These are phyloP conservation scores for Leonotis leonurus DNA, from an alignment of 257 asterid species.

Conservation along the genomic window DNA sequence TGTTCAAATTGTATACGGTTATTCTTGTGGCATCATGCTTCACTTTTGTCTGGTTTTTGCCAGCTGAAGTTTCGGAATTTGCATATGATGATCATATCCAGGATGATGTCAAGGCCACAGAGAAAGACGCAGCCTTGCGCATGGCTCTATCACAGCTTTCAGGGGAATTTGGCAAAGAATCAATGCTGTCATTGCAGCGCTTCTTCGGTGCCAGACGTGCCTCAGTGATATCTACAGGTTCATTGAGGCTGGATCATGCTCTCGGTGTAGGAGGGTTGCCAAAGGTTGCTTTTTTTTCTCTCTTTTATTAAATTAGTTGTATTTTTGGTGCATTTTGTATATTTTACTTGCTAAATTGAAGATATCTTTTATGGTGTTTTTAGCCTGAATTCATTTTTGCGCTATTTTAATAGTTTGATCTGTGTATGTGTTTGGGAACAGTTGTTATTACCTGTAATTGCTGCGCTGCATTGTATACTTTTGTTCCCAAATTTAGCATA, in stretches of 20 bases:
- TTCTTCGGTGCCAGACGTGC: conserved; percentile 81
- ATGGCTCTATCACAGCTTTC: conserved; percentile 63
- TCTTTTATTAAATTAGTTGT: conserved; percentile 9
- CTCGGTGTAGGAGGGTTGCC: conserved; percentile 96
- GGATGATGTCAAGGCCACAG: conserved; percentile 42
- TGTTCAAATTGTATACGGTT: too few species aligned
- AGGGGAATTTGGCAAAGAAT: conserved; percentile 71
- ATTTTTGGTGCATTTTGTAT: background rate
- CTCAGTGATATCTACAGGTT: conserved; percentile 80
- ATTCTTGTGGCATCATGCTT: background rate
- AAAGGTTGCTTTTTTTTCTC: too few species aligned
- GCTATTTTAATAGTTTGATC: background rate
- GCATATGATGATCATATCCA: conserved; percentile 54
- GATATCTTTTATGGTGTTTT: background rate
- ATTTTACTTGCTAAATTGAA: background rate
- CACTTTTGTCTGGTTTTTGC: conserved; percentile 7
- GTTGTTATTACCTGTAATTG: background rate
- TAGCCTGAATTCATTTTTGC: background rate
- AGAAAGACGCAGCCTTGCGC: conserved; percentile 72
- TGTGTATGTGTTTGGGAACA: background rate
- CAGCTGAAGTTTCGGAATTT: conserved; percentile 47
- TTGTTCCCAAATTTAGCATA: background rate
- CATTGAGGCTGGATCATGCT: conserved; percentile 81
- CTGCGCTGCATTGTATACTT: background rate
- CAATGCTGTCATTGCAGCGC: conserved; percentile 75